Evolutionary conservation across 2,329 filamentous ascomycete species (phyloP).

Genomic region (Anisogramma anomala): DNA sequence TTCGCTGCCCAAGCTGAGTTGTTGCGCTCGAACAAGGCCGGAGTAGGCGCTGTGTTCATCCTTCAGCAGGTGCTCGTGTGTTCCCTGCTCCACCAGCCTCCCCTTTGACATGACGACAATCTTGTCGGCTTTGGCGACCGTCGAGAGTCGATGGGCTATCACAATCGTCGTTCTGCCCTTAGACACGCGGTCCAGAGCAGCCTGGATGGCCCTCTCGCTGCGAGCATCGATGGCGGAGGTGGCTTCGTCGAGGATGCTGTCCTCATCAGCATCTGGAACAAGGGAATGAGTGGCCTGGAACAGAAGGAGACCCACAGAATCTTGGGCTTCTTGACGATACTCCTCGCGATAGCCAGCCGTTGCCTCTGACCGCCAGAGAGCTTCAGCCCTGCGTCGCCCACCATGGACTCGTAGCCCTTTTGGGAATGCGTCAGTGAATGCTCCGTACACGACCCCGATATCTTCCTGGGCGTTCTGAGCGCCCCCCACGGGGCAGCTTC

Average conservation of each 20-base stretch:
- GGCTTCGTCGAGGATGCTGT: conserved; percentile 50
- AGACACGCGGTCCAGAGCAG: conserved; percentile 42
- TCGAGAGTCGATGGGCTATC: conserved; percentile 62
- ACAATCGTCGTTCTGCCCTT: conserved; percentile 48
- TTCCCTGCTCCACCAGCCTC: conserved; percentile 60
- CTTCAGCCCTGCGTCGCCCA: conserved; percentile 68
- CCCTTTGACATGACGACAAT: conserved; percentile 69
- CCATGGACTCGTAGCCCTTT: conserved; percentile 59
- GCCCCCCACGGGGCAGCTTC: too few relatives aligned
- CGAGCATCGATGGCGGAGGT: conserved; percentile 41
- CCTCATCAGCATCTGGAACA: background rate
- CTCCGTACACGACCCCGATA: background rate
- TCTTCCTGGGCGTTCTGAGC: too few relatives aligned
- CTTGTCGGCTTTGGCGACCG: conserved; percentile 64
- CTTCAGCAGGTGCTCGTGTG: conserved; percentile 57
- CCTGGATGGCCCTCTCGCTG: conserved; percentile 38
- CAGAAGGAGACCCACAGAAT: conserved; percentile 32
- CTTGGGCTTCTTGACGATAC: conserved; percentile 45
- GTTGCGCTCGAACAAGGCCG: conserved; percentile 53
- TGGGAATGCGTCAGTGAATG: conserved; percentile 8
- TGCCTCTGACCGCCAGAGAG: conserved; percentile 55
- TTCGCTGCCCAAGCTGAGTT: conserved; percentile 37
- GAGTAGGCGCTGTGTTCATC: conserved; percentile 52
- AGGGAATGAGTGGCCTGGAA: background rate
- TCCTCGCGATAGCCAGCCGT: conserved; percentile 49